These are phyloP conservation scores for Fusarium annulatum DNA, from an alignment of 2,329 filamentous ascomycete genomes.

Conservation along the genomic window DNA sequence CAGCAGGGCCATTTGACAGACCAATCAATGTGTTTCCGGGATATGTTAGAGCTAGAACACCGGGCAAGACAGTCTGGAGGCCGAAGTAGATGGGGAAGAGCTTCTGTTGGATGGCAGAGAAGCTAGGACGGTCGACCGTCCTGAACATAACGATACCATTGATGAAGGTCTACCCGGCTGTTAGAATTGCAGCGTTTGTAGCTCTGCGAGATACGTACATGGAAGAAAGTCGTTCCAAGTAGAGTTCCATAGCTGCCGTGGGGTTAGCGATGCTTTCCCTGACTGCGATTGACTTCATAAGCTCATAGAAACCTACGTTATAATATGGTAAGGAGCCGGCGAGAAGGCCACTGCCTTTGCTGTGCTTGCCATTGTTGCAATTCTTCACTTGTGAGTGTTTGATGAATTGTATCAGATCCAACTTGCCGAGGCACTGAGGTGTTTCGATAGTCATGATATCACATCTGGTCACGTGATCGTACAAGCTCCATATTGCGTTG, in stretches of 20 bases:
- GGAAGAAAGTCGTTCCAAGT: slow-evolving; percentile 87
- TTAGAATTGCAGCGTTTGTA: slow-evolving; percentile 6
- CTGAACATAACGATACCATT: slow-evolving; percentile 80
- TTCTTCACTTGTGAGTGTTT: slow-evolving; percentile 5
- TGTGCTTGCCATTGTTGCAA: slow-evolving; percentile 58
- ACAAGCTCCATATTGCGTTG: background rate
- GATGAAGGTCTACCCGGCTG: slow-evolving; percentile 72
- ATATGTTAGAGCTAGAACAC: slow-evolving; percentile 81
- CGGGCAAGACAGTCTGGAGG: slow-evolving; percentile 80
- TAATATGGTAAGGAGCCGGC: slow-evolving; percentile 78
- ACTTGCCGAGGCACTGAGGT: slow-evolving; percentile 18
- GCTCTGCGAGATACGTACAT: slow-evolving; percentile 60
- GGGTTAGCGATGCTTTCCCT: slow-evolving; percentile 31
- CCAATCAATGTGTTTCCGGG: slow-evolving; percentile 69
- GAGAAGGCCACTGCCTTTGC: slow-evolving; percentile 67
- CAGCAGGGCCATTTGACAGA: slow-evolving; percentile 60
- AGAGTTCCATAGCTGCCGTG: slow-evolving; percentile 83
- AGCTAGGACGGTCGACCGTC: slow-evolving; percentile 80
- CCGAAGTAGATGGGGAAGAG: slow-evolving; percentile 92
- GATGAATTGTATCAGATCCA: slow-evolving; percentile 13
- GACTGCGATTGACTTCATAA: background rate
- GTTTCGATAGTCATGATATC: slow-evolving; percentile 34
- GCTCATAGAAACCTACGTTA: slow-evolving; percentile 66
- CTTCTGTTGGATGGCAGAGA: slow-evolving; percentile 81
- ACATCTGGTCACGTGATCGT: slow-evolving; percentile 49